Evolutionary conservation across 1,139 yeast genomes (phyloP).

Genomic region (Zygosaccharomyces pseudobailii): DNA sequence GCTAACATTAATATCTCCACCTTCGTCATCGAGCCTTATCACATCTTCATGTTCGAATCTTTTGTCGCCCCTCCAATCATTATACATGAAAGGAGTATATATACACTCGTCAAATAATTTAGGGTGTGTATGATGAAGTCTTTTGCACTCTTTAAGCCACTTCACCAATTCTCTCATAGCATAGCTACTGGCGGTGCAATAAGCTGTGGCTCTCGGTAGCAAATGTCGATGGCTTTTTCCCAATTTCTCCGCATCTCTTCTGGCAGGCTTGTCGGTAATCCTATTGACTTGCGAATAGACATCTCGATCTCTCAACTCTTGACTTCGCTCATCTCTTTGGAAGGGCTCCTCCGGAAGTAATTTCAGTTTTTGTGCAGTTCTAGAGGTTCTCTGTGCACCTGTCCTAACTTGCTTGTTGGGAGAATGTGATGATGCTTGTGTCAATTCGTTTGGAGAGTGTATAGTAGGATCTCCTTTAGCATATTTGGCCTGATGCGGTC

Average conservation of each 20-base stretch:
- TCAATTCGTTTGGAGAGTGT: not conserved
- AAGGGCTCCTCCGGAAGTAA: conserved; percentile 76
- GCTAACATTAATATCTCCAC: conserved; percentile 85
- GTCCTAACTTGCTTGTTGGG: conserved; percentile 35
- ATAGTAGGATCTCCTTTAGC: not conserved
- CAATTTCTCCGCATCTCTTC: conserved; percentile 89
- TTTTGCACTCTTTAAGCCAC: conserved; percentile 77
- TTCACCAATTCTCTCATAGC: conserved; percentile 79
- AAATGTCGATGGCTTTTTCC: conserved; percentile 85
- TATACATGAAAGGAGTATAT: conserved; percentile 81
- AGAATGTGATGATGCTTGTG: conserved; percentile 1
- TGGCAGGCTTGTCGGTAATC: conserved; percentile 85
- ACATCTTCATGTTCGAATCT: conserved; percentile 43
- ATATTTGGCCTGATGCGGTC: not conserved
- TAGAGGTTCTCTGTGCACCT: conserved; percentile 85
- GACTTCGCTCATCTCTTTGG: conserved; percentile 33
- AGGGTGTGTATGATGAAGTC: conserved; percentile 73
- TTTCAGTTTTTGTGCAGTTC: conserved; percentile 82
- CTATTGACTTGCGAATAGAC: conserved; percentile 80
- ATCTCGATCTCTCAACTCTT: conserved; percentile 43
- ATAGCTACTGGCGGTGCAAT: conserved; percentile 91
- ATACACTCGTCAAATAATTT: conserved; percentile 89
- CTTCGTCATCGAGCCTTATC: conserved; percentile 82
- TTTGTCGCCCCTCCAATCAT: conserved; percentile 63
- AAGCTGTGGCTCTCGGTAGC: conserved; percentile 88